Base-by-base conservation (phyloP, 2,329 filamentous ascomycete species). In the Phoma sp. region DNA sequence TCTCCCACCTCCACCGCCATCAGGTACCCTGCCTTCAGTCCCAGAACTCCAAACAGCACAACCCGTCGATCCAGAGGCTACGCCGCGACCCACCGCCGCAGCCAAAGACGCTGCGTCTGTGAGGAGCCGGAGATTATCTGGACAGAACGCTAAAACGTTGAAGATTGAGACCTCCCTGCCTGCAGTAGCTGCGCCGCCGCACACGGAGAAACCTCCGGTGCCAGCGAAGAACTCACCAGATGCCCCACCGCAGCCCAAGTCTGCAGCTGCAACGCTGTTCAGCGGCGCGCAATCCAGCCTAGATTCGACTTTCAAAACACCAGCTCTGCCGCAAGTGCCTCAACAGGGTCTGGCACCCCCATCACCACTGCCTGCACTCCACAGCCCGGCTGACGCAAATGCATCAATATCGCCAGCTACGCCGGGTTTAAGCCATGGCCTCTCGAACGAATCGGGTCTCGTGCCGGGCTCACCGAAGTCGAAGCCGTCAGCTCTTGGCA, bases 131-230 rank as follows among this genome's bases (percentile, higher is more conserved):
- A 85, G 93, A 57, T 78, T 96, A 26, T 96, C 93, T 3, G 90
- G 89, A 7, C 88, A 91, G 64, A 91, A 91, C 65, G 79, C 84
- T 12, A 93, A 90, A 71, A 90, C 93, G 67, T 80, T 98, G 43
- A 96, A 92, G 76, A 97, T 98, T 50, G 91, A 97, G 74, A 97
- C 92, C 10, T 77, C 74, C 10, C 61, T 76, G 42, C 76, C 72
- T 43, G 74, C 74, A 10, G 66, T 73, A 23, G 61, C 64, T 40
- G 59, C 68, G 23, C 69, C 63, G 17, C 70, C 71, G 26, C 66
- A 74, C 37, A 74, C 72, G 17, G 72, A 74, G 54, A 73, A 72
- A 57, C 68, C 68, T 42, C 54, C 61, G 14, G 56, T 66, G n/a
- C 56, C 65, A 40, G 66, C 67, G 15, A 73, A 72, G 64, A 72